These are phyloP conservation scores for Apiospora arundinis DNA, from an alignment of 2,329 filamentous ascomycete genomes.

Conservation along the genomic window DNA sequence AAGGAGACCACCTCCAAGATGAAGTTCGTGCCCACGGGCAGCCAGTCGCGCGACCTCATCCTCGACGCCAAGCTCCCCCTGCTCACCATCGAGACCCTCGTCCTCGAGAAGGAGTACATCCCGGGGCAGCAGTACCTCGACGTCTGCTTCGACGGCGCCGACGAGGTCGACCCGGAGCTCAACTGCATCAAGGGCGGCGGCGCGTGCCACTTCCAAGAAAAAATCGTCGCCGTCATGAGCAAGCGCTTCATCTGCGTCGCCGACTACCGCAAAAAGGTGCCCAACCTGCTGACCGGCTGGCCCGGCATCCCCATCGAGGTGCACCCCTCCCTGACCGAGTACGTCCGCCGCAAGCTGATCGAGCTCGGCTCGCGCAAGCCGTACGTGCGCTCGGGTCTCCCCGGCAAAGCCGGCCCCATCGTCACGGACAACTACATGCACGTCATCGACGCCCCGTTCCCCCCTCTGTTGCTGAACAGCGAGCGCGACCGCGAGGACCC, in stretches of 20 bases:
- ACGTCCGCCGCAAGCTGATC: slow-evolving; percentile 75
- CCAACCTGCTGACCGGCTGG: slow-evolving; percentile 78
- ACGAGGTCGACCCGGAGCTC: slow-evolving; percentile 92
- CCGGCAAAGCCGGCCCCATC: slow-evolving; percentile 82
- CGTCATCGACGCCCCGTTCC: slow-evolving; percentile 92
- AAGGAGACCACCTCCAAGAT: slow-evolving; percentile 64
- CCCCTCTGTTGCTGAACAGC: slow-evolving; percentile 65
- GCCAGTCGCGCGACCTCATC: slow-evolving; percentile 88
- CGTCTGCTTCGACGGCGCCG: slow-evolving; percentile 93
- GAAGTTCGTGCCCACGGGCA: slow-evolving; percentile 90
- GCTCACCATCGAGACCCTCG: slow-evolving; percentile 78
- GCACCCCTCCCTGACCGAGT: slow-evolving; percentile 79
- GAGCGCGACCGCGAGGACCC: slow-evolving; percentile 56
- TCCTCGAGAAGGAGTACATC: slow-evolving; percentile 52
- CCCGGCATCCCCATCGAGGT: slow-evolving; percentile 91
- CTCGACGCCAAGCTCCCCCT: slow-evolving; percentile 77
- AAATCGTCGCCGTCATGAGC: slow-evolving; percentile 85
- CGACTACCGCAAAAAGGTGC: slow-evolving; percentile 88
- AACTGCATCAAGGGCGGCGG: slow-evolving; percentile 99
- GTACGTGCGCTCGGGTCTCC: slow-evolving; percentile 72
- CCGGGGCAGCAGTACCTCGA: slow-evolving; percentile 69
- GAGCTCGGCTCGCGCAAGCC: slow-evolving; percentile 77
- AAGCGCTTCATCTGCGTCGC: slow-evolving; percentile 89
- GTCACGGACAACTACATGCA: slow-evolving; percentile 84
- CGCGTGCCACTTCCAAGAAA: slow-evolving; percentile 97